These are phyloP conservation scores for Acacia crassicarpa DNA, from an alignment of 306 rosid genomes.

Conservation along the genomic window DNA sequence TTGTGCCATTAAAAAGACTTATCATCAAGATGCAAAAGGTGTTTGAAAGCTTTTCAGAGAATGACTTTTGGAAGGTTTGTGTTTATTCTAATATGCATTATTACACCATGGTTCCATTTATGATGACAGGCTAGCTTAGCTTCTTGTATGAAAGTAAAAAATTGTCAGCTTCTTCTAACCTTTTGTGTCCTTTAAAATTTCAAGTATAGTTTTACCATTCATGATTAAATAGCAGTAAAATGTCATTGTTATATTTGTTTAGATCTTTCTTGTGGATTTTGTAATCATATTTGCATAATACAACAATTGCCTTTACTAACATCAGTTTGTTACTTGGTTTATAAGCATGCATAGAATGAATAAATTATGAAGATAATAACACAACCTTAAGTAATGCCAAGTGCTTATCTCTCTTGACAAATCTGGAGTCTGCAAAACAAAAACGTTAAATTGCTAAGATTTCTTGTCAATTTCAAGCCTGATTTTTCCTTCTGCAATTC, in stretches of 20 bases:
- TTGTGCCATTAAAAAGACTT: no score
- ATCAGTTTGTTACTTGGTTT: background rate
- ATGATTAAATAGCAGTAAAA: background rate
- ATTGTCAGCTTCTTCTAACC: background rate
- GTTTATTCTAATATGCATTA: background rate
- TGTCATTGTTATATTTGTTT: background rate
- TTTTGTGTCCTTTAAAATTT: background rate
- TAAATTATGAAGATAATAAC: background rate
- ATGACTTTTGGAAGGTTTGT: slow-evolving; percentile 54
- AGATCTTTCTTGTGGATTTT: background rate
- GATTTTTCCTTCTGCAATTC: no score
- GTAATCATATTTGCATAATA: background rate
- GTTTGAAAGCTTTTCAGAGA: slow-evolving; percentile 6
- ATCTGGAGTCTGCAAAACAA: background rate
- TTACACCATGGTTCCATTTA: background rate
- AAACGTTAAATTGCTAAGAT: background rate
- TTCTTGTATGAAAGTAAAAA: background rate
- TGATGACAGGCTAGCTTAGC: background rate
- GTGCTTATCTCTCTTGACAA: background rate
- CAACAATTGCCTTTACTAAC: background rate
- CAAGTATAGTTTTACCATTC: background rate
- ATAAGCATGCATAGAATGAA: background rate
- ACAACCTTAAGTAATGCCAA: background rate
- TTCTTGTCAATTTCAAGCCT: no score
- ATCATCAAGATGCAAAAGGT: background rate